Evolutionary conservation across 2,329 filamentous ascomycete species (phyloP).

Genomic region (Pseudopyricularia cyperi): DNA sequence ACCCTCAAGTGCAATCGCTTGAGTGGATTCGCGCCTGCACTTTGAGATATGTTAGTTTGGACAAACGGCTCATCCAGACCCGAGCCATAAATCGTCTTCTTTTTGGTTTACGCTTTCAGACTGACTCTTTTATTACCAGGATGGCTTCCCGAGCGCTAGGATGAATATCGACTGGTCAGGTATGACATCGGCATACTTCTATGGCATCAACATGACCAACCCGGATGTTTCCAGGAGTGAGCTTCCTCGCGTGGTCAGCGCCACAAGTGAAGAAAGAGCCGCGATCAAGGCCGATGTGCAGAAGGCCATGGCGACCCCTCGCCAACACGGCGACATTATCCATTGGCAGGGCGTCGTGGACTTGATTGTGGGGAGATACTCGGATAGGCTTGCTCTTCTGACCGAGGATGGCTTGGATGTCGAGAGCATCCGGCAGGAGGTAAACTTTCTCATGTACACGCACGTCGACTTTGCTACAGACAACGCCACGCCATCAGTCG

Average conservation of each 20-base stretch:
- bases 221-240: constrained; percentile 15
- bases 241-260: constrained; percentile 11
- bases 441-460: constrained; percentile 25
- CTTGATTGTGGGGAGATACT: constrained; percentile 50
- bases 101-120: background rate
- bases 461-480: constrained; percentile 27
- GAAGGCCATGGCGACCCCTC: constrained; percentile 10
- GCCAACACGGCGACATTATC: constrained; percentile 20
- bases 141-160: constrained; percentile 28
- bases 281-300: constrained; percentile 9
- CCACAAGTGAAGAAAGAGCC: constrained; percentile 9
- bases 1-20: background rate
- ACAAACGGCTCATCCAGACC: no score
- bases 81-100: background rate
- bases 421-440: constrained; percentile 18
- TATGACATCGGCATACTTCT: constrained; percentile 38
- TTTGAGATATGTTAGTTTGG: constrained; percentile 14
- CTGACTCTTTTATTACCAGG: constrained; percentile 16
- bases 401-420: constrained; percentile 9
- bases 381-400: constrained; percentile 34
- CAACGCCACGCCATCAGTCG: constrained; percentile 17
- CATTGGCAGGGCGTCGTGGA: constrained; percentile 60
- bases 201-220: constrained; percentile 34
- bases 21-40: constrained; percentile 27
- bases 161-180: constrained; percentile 32